Evolutionary conservation across 1,139 yeast species (phyloP), one percentile per base, ranked within the genome.

Genomic region (Sugiyamaella japonica): DNA sequence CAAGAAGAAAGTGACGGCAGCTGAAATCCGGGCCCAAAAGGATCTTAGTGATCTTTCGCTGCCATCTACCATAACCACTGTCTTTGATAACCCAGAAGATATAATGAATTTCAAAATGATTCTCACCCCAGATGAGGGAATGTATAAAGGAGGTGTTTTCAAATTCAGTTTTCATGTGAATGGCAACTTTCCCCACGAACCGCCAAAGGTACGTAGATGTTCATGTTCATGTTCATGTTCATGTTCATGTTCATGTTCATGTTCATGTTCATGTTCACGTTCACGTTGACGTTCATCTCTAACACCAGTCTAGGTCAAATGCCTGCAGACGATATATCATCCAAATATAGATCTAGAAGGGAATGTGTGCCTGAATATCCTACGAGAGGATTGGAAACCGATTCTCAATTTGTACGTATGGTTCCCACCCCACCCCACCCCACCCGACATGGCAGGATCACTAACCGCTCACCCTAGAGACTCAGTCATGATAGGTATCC

Each of bases 371-470:
- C 77, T 93, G 57, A 91, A 93, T 68, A 90, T 93, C 44, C 75
- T 93, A 58, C 76, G 98, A 61, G 97, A 90, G 70, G 98, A 91
- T 70, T 93, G 99, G 99, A 84, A 93, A 34, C 98, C 99, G 0
- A 97, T 90, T 1, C 77, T 93, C 62, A 88, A 86, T 60, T 75
- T 93, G 66, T 63, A 59, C 31, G 66, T 56, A 40, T 29, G 34
- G 9, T 9, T 10, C 34, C 34, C 34, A 7, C 34, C n/a, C n/a
- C 34, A 29, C 9, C n/a, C 34, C n/a, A 29, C n/a, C 31, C 31
- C 31, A 29, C n/a, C 16, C 16, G 7, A 13, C 38, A n/a, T 7
- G 2, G 6, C 38, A 3, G 4, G 38, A 12, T 34, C 15, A 17
- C 54, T 50, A 53, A 51, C 55, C 7, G 7, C 34, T 12, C 13